These are phyloP conservation scores for Naegleria lovaniensis DNA, from an alignment of 208 protist species.

Conservation along the genomic window DNA sequence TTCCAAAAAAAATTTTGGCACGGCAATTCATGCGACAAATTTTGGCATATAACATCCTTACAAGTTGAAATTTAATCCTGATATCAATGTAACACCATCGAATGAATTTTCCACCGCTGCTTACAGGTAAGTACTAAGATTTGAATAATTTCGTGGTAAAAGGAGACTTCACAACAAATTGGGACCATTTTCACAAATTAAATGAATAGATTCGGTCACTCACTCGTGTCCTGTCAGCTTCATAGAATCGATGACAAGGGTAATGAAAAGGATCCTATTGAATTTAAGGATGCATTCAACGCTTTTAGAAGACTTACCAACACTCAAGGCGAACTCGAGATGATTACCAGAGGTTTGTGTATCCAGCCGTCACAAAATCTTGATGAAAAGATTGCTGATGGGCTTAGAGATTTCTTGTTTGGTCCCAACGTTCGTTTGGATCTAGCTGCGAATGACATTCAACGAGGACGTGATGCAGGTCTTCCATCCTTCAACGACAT, in stretches of 20 bases:
- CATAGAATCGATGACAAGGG: background rate
- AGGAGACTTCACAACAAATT: no score
- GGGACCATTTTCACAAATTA: no score
- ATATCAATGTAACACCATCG: background rate
- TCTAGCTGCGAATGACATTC: background rate
- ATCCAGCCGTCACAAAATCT: background rate
- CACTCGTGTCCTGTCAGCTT: background rate
- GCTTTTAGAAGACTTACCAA: background rate
- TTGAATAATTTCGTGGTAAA: no score
- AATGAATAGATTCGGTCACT: background rate
- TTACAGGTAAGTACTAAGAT: no score
- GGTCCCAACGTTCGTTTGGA: background rate
- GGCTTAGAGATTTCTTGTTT: constrained; percentile 2
- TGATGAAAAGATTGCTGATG: background rate
- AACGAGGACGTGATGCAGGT: background rate
- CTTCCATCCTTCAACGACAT: background rate
- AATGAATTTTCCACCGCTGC: background rate
- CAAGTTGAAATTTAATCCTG: background rate
- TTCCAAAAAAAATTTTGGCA: no score
- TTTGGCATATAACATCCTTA: no score
- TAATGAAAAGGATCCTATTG: background rate
- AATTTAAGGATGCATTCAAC: background rate
- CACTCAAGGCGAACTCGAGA: background rate
- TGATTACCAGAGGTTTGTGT: background rate
- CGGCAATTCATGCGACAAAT: no score